These are phyloP conservation scores for Pichia insulana DNA, from an alignment of 805 yeast genomes.

Conservation along the genomic window DNA sequence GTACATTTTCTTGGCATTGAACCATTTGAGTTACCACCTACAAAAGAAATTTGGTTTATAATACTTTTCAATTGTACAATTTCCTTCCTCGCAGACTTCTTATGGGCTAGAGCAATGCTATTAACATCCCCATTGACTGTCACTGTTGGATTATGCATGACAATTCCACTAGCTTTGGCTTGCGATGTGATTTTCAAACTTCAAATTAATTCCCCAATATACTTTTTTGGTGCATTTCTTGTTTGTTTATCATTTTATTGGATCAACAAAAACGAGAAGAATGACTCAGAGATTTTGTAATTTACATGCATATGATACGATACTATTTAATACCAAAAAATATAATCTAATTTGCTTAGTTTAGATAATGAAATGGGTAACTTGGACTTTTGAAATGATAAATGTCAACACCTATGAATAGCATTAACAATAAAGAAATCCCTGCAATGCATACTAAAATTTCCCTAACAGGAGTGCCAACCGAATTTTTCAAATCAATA, in stretches of 20 bases:
- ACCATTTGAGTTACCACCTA: slow-evolving; percentile 59
- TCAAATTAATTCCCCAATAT: slow-evolving; percentile 49
- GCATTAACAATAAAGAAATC: slow-evolving; percentile 2
- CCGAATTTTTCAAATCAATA: slow-evolving; percentile 18
- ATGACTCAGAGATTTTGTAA: slow-evolving; percentile 29
- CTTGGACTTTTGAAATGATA: slow-evolving; percentile 37
- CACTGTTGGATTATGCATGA: slow-evolving; percentile 86
- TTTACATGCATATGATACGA: not conserved
- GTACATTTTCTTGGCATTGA: slow-evolving; percentile 62
- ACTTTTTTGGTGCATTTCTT: slow-evolving; percentile 69
- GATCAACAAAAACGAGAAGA: slow-evolving; percentile 71
- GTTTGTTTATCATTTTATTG: slow-evolving; percentile 79
- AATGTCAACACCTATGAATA: slow-evolving; percentile 26
- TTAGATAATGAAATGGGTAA: slow-evolving; percentile 36
- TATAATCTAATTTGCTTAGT: slow-evolving; percentile 1
- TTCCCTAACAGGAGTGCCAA: not conserved
- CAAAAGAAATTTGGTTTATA: slow-evolving; percentile 41
- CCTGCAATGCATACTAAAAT: slow-evolving; percentile 1
- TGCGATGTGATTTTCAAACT: slow-evolving; percentile 77
- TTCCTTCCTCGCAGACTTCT: slow-evolving; percentile 80
- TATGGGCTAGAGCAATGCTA: slow-evolving; percentile 94
- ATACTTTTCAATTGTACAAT: slow-evolving; percentile 60
- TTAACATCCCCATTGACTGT: slow-evolving; percentile 91
- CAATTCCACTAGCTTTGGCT: slow-evolving; percentile 90
- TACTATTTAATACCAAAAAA: not conserved